Evolutionary conservation across 2,329 filamentous ascomycete genomes (phyloP).

Genomic region (Pestalotiopsis sp.): DNA sequence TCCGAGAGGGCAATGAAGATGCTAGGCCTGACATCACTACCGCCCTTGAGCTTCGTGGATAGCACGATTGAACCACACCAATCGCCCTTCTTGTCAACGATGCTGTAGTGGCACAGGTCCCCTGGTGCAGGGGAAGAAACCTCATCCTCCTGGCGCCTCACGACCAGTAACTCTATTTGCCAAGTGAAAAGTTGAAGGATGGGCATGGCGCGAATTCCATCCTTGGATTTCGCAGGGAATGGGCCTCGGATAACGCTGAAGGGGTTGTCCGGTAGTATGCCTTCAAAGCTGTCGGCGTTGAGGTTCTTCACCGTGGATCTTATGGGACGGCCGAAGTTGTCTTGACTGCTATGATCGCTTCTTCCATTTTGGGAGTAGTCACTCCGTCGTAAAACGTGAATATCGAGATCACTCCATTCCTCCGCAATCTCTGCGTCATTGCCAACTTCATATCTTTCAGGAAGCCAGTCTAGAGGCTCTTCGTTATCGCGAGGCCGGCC

Average conservation of each 20-base stretch:
- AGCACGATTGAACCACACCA: background rate
- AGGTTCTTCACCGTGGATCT: background rate
- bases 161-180: background rate
- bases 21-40: background rate
- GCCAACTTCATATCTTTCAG: background rate
- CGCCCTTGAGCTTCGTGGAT: background rate
- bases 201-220: background rate
- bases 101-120: background rate
- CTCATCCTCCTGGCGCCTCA: background rate
- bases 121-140: rapidly evolving
- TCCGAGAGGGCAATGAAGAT: background rate
- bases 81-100: background rate
- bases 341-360: background rate
- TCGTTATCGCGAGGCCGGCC: too few relatives aligned
- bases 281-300: background rate
- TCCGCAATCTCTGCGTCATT: background rate
- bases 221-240: background rate
- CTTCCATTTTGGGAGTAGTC: background rate
- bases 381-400: too few relatives aligned
- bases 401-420: too few relatives aligned
- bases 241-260: background rate
- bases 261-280: background rate
- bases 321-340: background rate
- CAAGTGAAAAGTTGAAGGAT: background rate
- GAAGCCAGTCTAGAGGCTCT: too few relatives aligned